Evolutionary conservation across 192 early-diverging fungal species (phyloP).

Genomic region (Coemansia erecta): DNA sequence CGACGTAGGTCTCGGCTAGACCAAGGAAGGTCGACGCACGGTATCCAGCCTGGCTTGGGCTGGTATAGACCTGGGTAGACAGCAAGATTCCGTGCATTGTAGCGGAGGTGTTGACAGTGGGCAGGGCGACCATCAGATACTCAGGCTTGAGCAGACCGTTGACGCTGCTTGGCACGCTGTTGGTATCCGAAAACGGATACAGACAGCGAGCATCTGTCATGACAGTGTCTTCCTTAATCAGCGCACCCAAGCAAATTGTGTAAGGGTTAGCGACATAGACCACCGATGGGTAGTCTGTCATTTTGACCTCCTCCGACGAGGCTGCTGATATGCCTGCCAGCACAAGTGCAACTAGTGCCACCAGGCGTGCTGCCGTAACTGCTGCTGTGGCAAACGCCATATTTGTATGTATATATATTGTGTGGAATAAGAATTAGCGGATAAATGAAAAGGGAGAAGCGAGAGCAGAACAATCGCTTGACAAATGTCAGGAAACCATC

Average conservation of each 20-base stretch:
- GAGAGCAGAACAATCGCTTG: too few relatives aligned
- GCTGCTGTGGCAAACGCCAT: too few relatives aligned
- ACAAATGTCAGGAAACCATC: too few relatives aligned
- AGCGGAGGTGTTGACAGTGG: slow-evolving; percentile 29
- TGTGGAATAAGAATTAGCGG: neutral
- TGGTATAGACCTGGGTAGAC: slow-evolving; percentile 37
- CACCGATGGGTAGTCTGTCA: slow-evolving; percentile 36
- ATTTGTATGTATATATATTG: neutral
- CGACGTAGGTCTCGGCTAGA: slow-evolving; percentile 30
- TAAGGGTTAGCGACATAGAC: slow-evolving; percentile 45
- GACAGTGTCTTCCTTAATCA: slow-evolving; percentile 33
- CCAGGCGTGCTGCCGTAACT: too few relatives aligned
- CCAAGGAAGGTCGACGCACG: slow-evolving; percentile 40
- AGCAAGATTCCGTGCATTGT: slow-evolving; percentile 45
- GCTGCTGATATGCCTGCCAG: slow-evolving; percentile 5
- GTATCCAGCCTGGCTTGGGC: slow-evolving; percentile 23
- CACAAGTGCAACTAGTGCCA: neutral
- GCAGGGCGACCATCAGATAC: slow-evolving; percentile 45
- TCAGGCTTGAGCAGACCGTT: slow-evolving; percentile 32
- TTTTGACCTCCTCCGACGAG: slow-evolving; percentile 14
- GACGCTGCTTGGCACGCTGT: slow-evolving; percentile 21
- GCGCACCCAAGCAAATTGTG: slow-evolving; percentile 38
- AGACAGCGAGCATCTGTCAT: slow-evolving; percentile 51
- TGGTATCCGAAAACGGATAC: slow-evolving; percentile 41
- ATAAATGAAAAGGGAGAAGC: too few relatives aligned